Evolutionary conservation across 805 yeast species (phyloP), one percentile per base, ranked within the genome.

Genomic region (Metschnikowia sp.): DNA sequence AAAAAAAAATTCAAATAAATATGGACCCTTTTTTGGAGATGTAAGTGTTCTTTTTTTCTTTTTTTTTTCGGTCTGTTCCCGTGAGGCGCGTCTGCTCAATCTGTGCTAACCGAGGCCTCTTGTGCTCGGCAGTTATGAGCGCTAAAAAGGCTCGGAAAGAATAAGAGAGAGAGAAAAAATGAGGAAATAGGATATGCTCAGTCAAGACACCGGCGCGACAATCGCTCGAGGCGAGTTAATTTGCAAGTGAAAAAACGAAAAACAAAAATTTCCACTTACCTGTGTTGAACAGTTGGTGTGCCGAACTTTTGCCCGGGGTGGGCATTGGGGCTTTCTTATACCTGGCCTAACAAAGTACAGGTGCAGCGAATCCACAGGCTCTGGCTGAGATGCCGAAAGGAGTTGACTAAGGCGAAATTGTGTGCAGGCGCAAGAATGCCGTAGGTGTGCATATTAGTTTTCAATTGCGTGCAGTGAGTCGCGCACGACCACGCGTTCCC

Each of bases 291-390:
- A 45, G 44, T n/a, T 32, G 38, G 42, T 31, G 29, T 29, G 32
- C 11, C 12, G 39, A 35, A 13, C 13, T 29, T 19, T 15, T 8
- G 13, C 31, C 38, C 34, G 7, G 38, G 39, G 45, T 37, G 49
- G 49, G 49, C 31, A 45, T 34, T 42, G 15, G 42, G 49, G 42
- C 45, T 28, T 10, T 36, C 49, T 45, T 45, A 45, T 45, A 45
- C 34, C 42, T 37, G 34, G 37, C 35, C 35, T 29, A 13, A 29
- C 41, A 12, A 32, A 40, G 36, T 40, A 40, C 49, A 45, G 49
- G 49, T 40, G 49, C 45, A 45, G 5, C 26, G 40, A 39, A 40
- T 22, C 26, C 10, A 13, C 26, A 10, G 35, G 35, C 32, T 22
- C 26, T 22, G 18, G 12, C 33, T 18, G 19, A 13, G 39, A 28